Conservation (phyloP, 2,329 filamentous ascomycete species). For the Cladophialophora carrionii region DNA sequence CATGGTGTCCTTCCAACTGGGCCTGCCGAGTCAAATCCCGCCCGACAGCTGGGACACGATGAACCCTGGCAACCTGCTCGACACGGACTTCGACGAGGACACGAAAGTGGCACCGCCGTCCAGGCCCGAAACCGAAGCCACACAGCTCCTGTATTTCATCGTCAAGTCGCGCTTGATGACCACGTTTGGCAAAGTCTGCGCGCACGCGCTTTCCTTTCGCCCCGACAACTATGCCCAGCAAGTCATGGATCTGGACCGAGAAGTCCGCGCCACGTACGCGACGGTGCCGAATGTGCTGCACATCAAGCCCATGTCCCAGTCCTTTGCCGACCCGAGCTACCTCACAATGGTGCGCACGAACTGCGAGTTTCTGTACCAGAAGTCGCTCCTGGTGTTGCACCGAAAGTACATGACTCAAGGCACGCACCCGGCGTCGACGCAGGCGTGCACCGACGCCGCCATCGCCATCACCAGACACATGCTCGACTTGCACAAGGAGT, state of each 20-base stretch:
- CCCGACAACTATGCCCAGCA: conserved; percentile 17
- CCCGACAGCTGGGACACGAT: conserved; percentile 63
- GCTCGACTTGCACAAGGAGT: conserved; percentile 55
- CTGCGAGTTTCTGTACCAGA: conserved; percentile 57
- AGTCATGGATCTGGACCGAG: conserved; percentile 38
- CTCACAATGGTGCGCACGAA: conserved; percentile 58
- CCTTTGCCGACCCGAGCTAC: conserved; percentile 55
- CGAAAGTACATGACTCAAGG: conserved; percentile 54
- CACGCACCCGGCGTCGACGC: conserved; percentile 47
- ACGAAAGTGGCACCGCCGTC: conserved; percentile 56
- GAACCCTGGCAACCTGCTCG: conserved; percentile 62
- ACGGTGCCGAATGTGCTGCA: conserved; percentile 35
- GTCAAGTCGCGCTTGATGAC: conserved; percentile 41
- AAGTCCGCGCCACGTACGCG: conserved; percentile 36
- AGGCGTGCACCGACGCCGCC: conserved; percentile 54
- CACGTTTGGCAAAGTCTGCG: conserved; percentile 40
- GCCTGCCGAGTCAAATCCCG: conserved; percentile 64
- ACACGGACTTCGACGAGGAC: conserved; percentile 62
- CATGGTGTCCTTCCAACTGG: conserved; percentile 66
- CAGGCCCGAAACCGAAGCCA: conserved; percentile 56
- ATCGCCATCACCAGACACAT: conserved; percentile 55
- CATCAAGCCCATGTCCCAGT: conserved; percentile 39
- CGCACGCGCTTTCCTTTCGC: conserved; percentile 40
- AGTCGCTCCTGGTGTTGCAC: conserved; percentile 58
- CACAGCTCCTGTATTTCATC: conserved; percentile 41